phyloP scores from a whole-genome alignment of 768 basidiomycete species.

The Lentinula raphanica region DNA sequence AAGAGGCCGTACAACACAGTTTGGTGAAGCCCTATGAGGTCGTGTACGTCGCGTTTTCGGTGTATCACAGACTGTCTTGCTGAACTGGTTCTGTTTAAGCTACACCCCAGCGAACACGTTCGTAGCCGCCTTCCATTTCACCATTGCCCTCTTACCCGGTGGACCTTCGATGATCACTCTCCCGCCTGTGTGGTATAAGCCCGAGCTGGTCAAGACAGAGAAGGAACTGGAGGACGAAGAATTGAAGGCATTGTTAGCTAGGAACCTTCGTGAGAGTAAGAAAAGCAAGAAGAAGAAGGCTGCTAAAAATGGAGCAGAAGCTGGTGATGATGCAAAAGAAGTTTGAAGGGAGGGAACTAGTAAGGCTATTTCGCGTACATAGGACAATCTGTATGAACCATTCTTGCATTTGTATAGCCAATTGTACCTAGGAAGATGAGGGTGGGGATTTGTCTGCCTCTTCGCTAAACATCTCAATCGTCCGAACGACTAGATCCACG shows the following conservation, averaged over 20 bases:
- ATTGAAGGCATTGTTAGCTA: slow-evolving; percentile 70
- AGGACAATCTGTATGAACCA: background rate
- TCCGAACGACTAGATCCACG: slow-evolving; percentile 78
- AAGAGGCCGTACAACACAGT: slow-evolving; percentile 93
- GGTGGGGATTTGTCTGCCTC: slow-evolving; percentile 41
- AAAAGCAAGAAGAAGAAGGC: slow-evolving; percentile 88
- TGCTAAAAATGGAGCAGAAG: slow-evolving; percentile 49
- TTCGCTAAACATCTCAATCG: slow-evolving; percentile 74
- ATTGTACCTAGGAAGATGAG: slow-evolving; percentile 1
- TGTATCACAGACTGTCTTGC: background rate
- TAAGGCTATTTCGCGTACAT: too few species aligned
- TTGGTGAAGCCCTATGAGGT: slow-evolving; percentile 95
- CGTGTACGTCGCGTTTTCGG: slow-evolving; percentile 45
- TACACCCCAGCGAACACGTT: slow-evolving; percentile 79
- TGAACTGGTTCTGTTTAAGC: slow-evolving; percentile 29
- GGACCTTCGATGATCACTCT: slow-evolving; percentile 87
- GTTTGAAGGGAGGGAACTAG: background rate
- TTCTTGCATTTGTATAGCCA: slow-evolving; percentile 6
- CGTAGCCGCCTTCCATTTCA: slow-evolving; percentile 96
- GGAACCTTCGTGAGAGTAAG: slow-evolving; percentile 82
- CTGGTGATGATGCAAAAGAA: slow-evolving; percentile 27
- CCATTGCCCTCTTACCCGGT: slow-evolving; percentile 84
- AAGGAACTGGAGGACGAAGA: slow-evolving; percentile 88
- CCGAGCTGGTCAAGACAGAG: slow-evolving; percentile 84
- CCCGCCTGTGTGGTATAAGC: slow-evolving; percentile 88